Percentiles rank a stretch among this genome's conserved stretches.
Conservation (phyloP, 805 yeast species). For the Dipodascopsis uninucleata region DNA sequence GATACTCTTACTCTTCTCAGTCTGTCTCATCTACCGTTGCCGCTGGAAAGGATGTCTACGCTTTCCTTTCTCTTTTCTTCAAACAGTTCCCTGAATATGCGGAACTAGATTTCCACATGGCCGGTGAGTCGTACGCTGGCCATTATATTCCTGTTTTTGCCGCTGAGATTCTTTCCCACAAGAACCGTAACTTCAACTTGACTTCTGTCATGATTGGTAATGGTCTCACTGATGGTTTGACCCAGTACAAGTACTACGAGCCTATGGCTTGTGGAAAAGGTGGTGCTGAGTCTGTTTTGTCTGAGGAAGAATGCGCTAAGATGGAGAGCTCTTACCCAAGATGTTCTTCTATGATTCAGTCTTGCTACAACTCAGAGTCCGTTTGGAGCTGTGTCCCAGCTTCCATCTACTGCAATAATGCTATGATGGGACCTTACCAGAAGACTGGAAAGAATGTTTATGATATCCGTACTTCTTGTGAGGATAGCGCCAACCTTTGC, state of each 20-base stretch:
- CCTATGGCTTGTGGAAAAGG: conserved; percentile 96
- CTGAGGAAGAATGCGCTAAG: conserved; percentile 71
- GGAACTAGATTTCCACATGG: conserved; percentile 59
- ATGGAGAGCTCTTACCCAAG: conserved; percentile 69
- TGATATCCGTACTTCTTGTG: conserved; percentile 83
- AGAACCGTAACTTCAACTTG: conserved; percentile 55
- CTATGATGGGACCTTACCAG: conserved; percentile 73
- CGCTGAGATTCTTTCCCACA: conserved; percentile 47
- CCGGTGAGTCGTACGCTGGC: conserved; percentile 94
- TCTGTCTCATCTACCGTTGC: conserved; percentile 67
- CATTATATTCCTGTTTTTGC: conserved; percentile 86
- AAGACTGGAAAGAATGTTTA: conserved; percentile 86
- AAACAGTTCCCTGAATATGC: conserved; percentile 72
- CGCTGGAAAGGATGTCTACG: conserved; percentile 84
- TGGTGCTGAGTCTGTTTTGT: conserved; percentile 71
- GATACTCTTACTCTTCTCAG: conserved; percentile 71
- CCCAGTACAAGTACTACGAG: conserved; percentile 73
- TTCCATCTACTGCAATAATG: conserved; percentile 81
- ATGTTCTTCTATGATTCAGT: conserved; percentile 68
- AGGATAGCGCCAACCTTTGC: conserved; percentile 60
- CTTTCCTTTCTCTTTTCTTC: conserved; percentile 79
- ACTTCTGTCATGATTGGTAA: conserved; percentile 85
- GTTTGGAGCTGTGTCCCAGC: conserved; percentile 91
- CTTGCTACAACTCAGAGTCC: conserved; percentile 72
- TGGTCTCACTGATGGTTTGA: conserved; percentile 82